Base-by-base conservation (phyloP, 441 rosid species). In the Pelargonium cotyledonis region DNA sequence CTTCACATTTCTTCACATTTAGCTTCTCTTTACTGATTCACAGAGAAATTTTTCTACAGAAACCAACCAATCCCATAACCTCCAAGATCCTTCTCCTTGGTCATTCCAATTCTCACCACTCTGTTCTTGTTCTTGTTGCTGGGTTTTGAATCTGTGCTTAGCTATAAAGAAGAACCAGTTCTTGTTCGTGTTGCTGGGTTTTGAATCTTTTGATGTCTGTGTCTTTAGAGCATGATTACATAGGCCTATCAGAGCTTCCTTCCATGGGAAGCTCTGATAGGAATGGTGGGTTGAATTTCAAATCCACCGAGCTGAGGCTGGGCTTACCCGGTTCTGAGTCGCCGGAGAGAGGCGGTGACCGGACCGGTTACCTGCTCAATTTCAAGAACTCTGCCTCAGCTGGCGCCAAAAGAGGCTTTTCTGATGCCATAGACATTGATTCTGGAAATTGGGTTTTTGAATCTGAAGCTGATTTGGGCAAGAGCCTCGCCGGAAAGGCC, bases 291-390 rank as follows among this genome's bases (percentile, higher is more conserved):
- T 70, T 85, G 6, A 81, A 83, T 73, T 75, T 84, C 72, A 85
- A 83, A 75, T 93, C 91, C 12, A 88, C 93, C 15, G 91, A 90
- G 87, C 74, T 90, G 74, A 84, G 92, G 73, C 94, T 90, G 67
- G 96, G 94, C 64, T 79, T 90, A 75, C 96, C 96, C 2, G 96
- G 96, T 31, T 88, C 86, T 8, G 83, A 77, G 68, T 86, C 96
- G 11, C 88, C 89, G 8, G 85, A 77, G 31, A 80, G 89, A 73
- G 83, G 77, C 6, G 71, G 49, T 68, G 76, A 23, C 19, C 41
- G 53, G 38, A 73, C 57, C 3, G 63, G 57, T 9, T 9, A 40
- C 70, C 8, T 1, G 38, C 38, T 31, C 69, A 1, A 44, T 73
- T 74, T 79, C 62, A 85, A 85, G 71, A 77, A 79, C 77, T 82